Evolutionary conservation across 176 grass and related monocot species (phyloP), one percentile per base, ranked within the genome.

Genomic region (Themeda triandra): DNA sequence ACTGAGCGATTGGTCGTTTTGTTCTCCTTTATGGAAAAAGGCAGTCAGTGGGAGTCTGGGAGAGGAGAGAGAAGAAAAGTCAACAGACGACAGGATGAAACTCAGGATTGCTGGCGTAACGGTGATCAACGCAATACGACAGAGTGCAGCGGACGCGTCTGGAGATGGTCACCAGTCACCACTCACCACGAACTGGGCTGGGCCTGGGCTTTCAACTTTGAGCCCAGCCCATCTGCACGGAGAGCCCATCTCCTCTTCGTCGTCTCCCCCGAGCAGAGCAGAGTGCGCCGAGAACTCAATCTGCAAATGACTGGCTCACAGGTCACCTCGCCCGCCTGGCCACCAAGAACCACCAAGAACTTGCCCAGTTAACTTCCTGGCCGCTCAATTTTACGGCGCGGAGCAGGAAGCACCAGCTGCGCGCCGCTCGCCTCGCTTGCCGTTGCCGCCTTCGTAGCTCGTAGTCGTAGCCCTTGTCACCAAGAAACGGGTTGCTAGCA

Each of bases 271-370:
- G 54, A 59, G 53, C 53, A 56, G 29, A 46, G 44, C 27, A 4
- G 42, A 28, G 18, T 2, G 27, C 2, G 3, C 27, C 0, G 13
- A 28, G 19, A 73, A 63, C 75, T 72, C 80, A 60, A 73, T 73
- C 80, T 30, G 29, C 37, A 81, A 83, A 83, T 27, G 80, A 73
- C 80, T 83, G 80, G 80, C 69, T 83, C 69, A 60, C 14, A 82
- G 66, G 9, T 56, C 79, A 41, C 66, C 66, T 58, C 79, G 42
- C 29, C 45, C 13, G 25, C 59, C 35, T 3, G 44, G 12, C 49
- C 5, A 17, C 49, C 49, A n/a, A n/a, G n/a, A n/a, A n/a, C 6
- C 71, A 51, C 71, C 42, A 73, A 29, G 41, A 73, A 48, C 75
- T 27, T 7, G 14, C 14, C 41, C 37, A 21, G 40, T 80, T 24